These are phyloP conservation scores for Mycena polygramma DNA, from an alignment of 768 basidiomycete genomes.

Conservation along the genomic window DNA sequence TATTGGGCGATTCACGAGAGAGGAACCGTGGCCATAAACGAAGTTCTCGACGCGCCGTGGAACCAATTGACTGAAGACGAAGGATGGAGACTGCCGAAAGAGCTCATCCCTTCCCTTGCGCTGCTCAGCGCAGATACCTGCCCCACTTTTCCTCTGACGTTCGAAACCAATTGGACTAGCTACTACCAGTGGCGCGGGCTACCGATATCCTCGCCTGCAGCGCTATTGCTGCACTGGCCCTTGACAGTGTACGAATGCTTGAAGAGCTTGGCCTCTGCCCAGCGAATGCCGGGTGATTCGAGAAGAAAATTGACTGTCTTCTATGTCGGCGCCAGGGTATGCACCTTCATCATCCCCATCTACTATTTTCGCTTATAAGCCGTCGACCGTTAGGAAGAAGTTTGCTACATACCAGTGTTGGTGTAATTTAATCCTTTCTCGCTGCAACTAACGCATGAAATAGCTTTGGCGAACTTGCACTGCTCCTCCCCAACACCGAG, in stretches of 20 bases:
- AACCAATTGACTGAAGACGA: conserved; percentile 43
- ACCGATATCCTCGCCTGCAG: conserved; percentile 57
- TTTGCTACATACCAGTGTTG: conserved; percentile 56
- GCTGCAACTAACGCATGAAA: not conserved
- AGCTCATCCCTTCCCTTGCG: conserved; percentile 49
- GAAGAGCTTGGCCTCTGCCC: conserved; percentile 48
- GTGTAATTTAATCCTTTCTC: conserved; percentile 30
- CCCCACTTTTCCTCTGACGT: conserved; percentile 42
- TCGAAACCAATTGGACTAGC: conserved; percentile 54
- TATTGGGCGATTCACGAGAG: conserved; percentile 18
- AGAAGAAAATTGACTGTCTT: conserved; percentile 26
- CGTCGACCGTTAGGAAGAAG: conserved; percentile 55
- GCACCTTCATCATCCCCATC: conserved; percentile 30
- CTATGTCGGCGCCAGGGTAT: conserved; percentile 26
- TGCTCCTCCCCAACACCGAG: conserved; percentile 60
- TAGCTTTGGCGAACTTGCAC: conserved; percentile 61
- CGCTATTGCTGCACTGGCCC: conserved; percentile 59
- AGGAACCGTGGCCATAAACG: not conserved
- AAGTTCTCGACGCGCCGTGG: conserved; percentile 22
- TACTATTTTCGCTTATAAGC: conserved; percentile 39
- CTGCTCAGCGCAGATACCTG: conserved; percentile 43
- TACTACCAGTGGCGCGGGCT: conserved; percentile 62
- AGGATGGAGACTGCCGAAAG: conserved; percentile 53
- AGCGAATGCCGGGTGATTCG: conserved; percentile 12
- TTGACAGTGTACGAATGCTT: conserved; percentile 55